phyloP scores from a whole-genome alignment of 2,329 filamentous ascomycete species.

The Colletotrichum lentis region DNA sequence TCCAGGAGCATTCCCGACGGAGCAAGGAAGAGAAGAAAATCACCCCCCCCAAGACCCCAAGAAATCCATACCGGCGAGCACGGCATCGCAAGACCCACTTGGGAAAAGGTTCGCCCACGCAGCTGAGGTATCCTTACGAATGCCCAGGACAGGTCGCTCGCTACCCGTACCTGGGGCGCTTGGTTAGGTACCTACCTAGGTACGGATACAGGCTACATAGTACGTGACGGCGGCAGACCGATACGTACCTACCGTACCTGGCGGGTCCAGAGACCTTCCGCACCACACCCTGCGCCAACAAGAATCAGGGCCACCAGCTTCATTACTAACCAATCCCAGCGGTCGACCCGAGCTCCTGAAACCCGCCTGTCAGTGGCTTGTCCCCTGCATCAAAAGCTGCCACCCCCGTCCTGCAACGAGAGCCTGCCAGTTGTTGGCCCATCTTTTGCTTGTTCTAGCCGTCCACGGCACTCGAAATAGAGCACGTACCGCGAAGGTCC shows the following conservation, averaged over 20 bases:
- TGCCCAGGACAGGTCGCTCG: too few species aligned
- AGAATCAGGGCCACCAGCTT: constrained; percentile 27
- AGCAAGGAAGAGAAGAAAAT: neutral
- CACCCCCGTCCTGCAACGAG: constrained; percentile 24
- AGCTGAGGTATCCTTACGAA: constrained; percentile 8
- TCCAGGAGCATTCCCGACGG: constrained; percentile 5
- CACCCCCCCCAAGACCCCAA: constrained; percentile 1
- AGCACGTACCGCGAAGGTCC: neutral
- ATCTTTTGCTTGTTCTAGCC: neutral
- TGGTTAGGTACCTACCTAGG: too few species aligned
- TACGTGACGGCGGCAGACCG: neutral
- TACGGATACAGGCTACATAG: too few species aligned
- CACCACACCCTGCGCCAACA: constrained; percentile 11
- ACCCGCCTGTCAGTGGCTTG: constrained; percentile 36
- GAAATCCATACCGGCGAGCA: constrained; percentile 27
- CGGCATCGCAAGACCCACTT: constrained; percentile 27
- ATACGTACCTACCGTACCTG: constrained; percentile 27
- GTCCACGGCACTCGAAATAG: neutral
- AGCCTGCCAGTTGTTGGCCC: constrained; percentile 29
- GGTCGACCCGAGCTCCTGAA: constrained; percentile 32
- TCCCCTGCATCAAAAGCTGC: constrained; percentile 36
- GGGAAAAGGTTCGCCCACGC: constrained; percentile 18
- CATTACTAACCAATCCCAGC: constrained; percentile 32
- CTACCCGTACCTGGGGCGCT: too few species aligned
- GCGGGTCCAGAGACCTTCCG: constrained; percentile 23